These are phyloP conservation scores for Thraustotheca clavata DNA, from an alignment of 352 stramenopile species.

Conservation along the genomic window DNA sequence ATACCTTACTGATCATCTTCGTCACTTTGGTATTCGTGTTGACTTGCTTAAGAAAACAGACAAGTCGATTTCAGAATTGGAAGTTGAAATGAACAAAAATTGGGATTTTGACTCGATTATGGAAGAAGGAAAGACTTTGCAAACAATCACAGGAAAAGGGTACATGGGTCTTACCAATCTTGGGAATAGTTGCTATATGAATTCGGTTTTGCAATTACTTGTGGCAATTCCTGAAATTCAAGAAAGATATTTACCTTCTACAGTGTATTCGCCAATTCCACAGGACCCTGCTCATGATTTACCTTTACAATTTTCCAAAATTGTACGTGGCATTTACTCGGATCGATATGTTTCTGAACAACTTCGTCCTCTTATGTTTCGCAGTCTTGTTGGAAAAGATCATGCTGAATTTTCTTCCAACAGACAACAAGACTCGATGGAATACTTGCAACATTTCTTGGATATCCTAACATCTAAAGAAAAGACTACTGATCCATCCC, in stretches of 20 bases:
- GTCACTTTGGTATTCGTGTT: slow-evolving; percentile 94
- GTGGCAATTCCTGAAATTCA: slow-evolving; percentile 72
- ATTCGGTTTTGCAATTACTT: slow-evolving; percentile 94
- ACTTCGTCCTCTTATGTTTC: slow-evolving; percentile 90
- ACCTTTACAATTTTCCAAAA: slow-evolving; percentile 88
- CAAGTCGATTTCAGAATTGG: slow-evolving; percentile 97
- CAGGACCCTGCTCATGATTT: slow-evolving; percentile 61
- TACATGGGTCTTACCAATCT: slow-evolving; percentile 97
- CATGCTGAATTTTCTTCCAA: slow-evolving; percentile 95
- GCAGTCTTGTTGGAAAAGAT: slow-evolving; percentile 89
- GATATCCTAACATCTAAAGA: slow-evolving; percentile 88
- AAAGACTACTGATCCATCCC: slow-evolving; percentile 28
- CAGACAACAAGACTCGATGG: slow-evolving; percentile 96
- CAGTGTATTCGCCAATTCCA: slow-evolving; percentile 22
- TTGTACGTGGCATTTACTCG: slow-evolving; percentile 80
- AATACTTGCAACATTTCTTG: slow-evolving; percentile 96
- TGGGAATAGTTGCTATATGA: slow-evolving; percentile 99
- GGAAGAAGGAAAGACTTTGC: slow-evolving; percentile 91
- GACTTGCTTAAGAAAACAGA: slow-evolving; percentile 94
- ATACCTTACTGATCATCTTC: slow-evolving; percentile 89
- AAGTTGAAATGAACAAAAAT: slow-evolving; percentile 95
- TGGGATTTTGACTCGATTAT: slow-evolving; percentile 98
- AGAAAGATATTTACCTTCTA: slow-evolving; percentile 55
- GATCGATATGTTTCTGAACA: slow-evolving; percentile 75
- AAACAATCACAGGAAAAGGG: slow-evolving; percentile 84